Conservation (phyloP, 2,329 filamentous ascomycete genomes). For the Elsinoe necatrix region DNA sequence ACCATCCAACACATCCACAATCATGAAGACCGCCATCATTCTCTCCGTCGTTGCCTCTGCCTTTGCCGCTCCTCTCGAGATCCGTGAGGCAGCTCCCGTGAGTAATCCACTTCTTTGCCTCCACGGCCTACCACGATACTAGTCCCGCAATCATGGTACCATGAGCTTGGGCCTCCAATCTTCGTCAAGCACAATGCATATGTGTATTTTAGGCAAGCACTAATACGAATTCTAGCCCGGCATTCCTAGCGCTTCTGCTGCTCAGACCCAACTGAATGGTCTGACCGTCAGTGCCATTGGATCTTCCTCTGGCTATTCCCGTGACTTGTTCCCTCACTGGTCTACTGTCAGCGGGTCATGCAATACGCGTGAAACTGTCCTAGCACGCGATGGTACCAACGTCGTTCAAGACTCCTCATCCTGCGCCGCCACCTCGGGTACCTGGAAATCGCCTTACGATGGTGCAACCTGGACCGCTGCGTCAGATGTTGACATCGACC, state of each 20-base stretch:
- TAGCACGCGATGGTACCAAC: constrained; percentile 62
- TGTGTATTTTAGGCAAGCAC: background rate
- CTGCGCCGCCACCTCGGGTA: constrained; percentile 58
- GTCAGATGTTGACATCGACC: constrained; percentile 70
- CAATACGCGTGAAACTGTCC: constrained; percentile 64
- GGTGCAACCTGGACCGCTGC: constrained; percentile 60
- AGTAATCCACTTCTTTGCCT: constrained; percentile 2
- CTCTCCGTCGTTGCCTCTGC: constrained; percentile 10
- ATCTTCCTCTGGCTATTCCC: constrained; percentile 46
- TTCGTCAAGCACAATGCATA: background rate
- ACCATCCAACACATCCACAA: background rate
- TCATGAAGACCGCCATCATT: constrained; percentile 12
- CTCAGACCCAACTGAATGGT: constrained; percentile 21
- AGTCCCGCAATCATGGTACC: background rate
- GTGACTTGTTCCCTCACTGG: constrained; percentile 65
- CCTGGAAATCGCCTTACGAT: constrained; percentile 66
- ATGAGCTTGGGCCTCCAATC: background rate
- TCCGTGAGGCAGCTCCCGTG: constrained; percentile 9
- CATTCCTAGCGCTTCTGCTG: constrained; percentile 4
- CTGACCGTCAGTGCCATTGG: constrained; percentile 20
- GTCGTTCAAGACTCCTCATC: constrained; percentile 48
- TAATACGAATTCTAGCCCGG: constrained; percentile 1
- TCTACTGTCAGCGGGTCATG: constrained; percentile 56
- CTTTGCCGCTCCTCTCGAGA: constrained; percentile 9
- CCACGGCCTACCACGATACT: background rate